Evolutionary conservation across 1,284 basidiomycete species (phyloP).

Genomic region (Neolentinus lepideus): DNA sequence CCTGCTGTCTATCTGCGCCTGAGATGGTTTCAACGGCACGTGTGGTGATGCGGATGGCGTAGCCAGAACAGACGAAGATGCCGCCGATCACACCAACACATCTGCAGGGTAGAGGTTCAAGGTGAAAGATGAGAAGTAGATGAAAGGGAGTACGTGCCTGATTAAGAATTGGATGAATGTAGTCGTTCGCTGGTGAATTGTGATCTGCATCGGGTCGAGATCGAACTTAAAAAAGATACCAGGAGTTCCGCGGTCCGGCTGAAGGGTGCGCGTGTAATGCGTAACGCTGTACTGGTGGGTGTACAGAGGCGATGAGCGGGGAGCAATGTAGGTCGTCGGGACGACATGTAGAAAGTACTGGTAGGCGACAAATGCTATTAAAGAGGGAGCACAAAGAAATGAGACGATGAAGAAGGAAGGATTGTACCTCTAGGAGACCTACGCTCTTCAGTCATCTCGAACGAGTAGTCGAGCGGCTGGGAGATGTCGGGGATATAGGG

Average conservation of each 20-base stretch:
- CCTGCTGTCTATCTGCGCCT: conserved; percentile 48
- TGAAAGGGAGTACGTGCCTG: conserved; percentile 37
- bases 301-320: conserved; percentile 48
- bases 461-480: conserved; percentile 90
- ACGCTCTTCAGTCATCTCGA: conserved; percentile 79
- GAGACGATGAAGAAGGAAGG: not conserved
- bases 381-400: not conserved
- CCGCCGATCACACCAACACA: conserved; percentile 77
- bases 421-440: conserved; percentile 27
- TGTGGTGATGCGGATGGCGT: conserved; percentile 62
- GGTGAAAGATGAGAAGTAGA: conserved; percentile 1
- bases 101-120: conserved; percentile 21
- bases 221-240: conserved; percentile 98
- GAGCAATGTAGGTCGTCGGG: conserved; percentile 87
- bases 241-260: conserved; percentile 77
- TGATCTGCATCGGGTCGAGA: conserved; percentile 84
- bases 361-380: conserved; percentile 84
- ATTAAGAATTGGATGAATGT: conserved; percentile 79
- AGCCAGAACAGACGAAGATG: conserved; percentile 74
- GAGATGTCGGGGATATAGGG: conserved; percentile 94
- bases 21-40: conserved; percentile 62
- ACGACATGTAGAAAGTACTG: conserved; percentile 96
- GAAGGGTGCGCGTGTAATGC: conserved; percentile 77
- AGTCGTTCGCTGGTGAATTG: conserved; percentile 83
- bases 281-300: conserved; percentile 97